Evolutionary conservation across 1,139 yeast genomes (phyloP).

Genomic region (Lodderomyces beijingensis): DNA sequence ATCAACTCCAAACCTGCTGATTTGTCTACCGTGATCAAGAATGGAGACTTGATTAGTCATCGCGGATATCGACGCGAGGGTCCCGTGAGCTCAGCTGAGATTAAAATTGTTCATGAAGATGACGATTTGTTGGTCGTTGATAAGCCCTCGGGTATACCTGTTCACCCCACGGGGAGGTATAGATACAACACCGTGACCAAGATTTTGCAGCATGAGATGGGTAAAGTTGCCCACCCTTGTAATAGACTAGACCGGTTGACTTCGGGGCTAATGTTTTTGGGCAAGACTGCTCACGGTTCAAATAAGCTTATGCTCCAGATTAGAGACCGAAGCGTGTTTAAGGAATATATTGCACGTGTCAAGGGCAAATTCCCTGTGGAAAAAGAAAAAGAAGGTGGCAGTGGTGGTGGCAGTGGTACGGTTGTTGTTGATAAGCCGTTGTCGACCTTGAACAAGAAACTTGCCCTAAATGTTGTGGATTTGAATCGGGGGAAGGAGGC

Average conservation of each 20-base stretch:
- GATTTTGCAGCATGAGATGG: slow-evolving; percentile 64
- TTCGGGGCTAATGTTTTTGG: slow-evolving; percentile 91
- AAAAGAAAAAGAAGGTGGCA: too few relatives aligned
- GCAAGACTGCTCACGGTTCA: slow-evolving; percentile 79
- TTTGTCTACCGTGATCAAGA: slow-evolving; percentile 61
- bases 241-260: slow-evolving; percentile 88
- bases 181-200: slow-evolving; percentile 85
- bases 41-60: slow-evolving; percentile 85
- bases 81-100: slow-evolving; percentile 68
- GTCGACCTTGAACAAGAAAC: slow-evolving; percentile 68
- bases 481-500: slow-evolving; percentile 64
- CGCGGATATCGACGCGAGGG: slow-evolving; percentile 89
- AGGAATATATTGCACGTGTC: slow-evolving; percentile 85
- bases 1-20: slow-evolving; percentile 64
- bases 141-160: slow-evolving; percentile 94
- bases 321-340: slow-evolving; percentile 68
- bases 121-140: slow-evolving; percentile 81
- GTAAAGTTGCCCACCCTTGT: slow-evolving; percentile 75
- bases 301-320: slow-evolving; percentile 72
- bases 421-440: slow-evolving; percentile 65
- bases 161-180: slow-evolving; percentile 93
- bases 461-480: slow-evolving; percentile 71
- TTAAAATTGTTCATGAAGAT: slow-evolving; percentile 73
- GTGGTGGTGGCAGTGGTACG: too few relatives aligned
- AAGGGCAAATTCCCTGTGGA: slow-evolving; percentile 71